A percentile compares a stretch with the other conserved stretches of the same genome.
Conservation (phyloP, 805 yeast genomes). For the Wickerhamiella galacta region DNA sequence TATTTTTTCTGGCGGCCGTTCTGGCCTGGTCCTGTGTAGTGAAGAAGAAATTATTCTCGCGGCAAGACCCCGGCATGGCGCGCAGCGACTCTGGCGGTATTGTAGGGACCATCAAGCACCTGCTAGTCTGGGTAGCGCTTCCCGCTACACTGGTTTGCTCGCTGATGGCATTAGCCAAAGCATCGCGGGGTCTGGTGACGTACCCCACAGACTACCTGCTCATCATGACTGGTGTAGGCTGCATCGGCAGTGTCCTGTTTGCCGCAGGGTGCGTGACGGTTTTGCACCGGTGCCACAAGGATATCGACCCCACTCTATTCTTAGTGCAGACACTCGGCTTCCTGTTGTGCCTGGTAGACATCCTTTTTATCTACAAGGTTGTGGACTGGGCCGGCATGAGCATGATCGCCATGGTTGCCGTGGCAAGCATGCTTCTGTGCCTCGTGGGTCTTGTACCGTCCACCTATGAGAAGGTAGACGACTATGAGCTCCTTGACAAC, state of each 20-base stretch:
- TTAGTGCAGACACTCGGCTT: slow-evolving; percentile 14
- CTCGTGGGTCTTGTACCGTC: neutral
- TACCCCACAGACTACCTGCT: neutral
- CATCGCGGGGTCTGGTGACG: too few relatives aligned
- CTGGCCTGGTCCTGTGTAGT: neutral
- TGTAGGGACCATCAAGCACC: neutral
- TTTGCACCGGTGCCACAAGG: slow-evolving; percentile 3
- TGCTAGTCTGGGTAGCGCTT: neutral
- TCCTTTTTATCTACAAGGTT: slow-evolving; percentile 8
- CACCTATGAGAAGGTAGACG: neutral
- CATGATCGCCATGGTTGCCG: slow-evolving; percentile 3
- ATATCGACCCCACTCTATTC: slow-evolving; percentile 10
- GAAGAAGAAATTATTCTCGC: too few relatives aligned
- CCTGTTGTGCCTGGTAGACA: slow-evolving; percentile 7
- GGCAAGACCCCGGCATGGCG: too few relatives aligned
- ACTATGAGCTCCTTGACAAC: slow-evolving; percentile 6
- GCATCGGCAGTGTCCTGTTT: slow-evolving; percentile 5
- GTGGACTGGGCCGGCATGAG: slow-evolving; percentile 12
- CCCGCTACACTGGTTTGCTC: too few relatives aligned
- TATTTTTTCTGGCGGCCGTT: neutral
- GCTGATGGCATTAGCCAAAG: neutral
- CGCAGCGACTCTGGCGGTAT: neutral
- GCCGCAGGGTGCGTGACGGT: slow-evolving; percentile 2
- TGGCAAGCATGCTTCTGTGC: slow-evolving; percentile 1
- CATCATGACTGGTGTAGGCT: slow-evolving; percentile 5